Percentiles rank a stretch among this genome's conserved stretches.
Evolutionary conservation across 2,329 filamentous ascomycete genomes (phyloP).

Genomic region (Rhinocladiella mackenziei): DNA sequence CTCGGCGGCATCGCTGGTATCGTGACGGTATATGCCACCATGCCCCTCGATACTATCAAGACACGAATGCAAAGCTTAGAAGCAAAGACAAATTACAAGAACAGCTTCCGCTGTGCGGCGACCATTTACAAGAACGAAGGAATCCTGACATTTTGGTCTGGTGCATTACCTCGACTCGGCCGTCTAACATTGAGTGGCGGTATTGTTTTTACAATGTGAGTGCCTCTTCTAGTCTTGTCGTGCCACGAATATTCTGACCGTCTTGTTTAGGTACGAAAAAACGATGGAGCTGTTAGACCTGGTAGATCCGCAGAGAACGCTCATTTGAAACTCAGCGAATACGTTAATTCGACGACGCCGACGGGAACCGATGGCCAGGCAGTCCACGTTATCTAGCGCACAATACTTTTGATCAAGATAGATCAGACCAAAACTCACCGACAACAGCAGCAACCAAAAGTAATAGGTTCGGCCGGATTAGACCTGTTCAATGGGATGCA

Average conservation of each 20-base stretch:
- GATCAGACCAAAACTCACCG: too few relatives aligned
- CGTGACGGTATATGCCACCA: constrained; percentile 72
- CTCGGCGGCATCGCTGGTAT: constrained; percentile 85
- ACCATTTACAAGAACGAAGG: constrained; percentile 88
- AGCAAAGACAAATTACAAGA: constrained; percentile 74
- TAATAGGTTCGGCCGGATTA: too few relatives aligned
- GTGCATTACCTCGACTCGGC: constrained; percentile 78
- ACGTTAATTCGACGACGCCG: too few relatives aligned
- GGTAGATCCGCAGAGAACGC: constrained; percentile 77
- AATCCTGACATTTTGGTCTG: constrained; percentile 86
- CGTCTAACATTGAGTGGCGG: constrained; percentile 86
- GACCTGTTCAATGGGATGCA: too few relatives aligned
- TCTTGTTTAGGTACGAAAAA: constrained; percentile 71
- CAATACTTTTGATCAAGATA: too few relatives aligned
- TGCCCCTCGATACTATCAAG: constrained; percentile 88
- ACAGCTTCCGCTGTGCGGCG: constrained; percentile 76
- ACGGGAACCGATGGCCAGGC: background rate
- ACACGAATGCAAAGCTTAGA: constrained; percentile 97
- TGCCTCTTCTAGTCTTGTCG: constrained; percentile 14
- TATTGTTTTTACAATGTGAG: constrained; percentile 91
- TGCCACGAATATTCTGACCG: constrained; percentile 1
- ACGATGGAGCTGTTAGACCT: constrained; percentile 80
- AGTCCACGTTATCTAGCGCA: background rate
- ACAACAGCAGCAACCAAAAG: too few relatives aligned
- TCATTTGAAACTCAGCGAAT: constrained; percentile 57